A percentile compares a stretch with the other conserved stretches of the same genome.
These are phyloP conservation scores for Phytophthora megakarya DNA, from an alignment of 352 stramenopile genomes.

Conservation along the genomic window DNA sequence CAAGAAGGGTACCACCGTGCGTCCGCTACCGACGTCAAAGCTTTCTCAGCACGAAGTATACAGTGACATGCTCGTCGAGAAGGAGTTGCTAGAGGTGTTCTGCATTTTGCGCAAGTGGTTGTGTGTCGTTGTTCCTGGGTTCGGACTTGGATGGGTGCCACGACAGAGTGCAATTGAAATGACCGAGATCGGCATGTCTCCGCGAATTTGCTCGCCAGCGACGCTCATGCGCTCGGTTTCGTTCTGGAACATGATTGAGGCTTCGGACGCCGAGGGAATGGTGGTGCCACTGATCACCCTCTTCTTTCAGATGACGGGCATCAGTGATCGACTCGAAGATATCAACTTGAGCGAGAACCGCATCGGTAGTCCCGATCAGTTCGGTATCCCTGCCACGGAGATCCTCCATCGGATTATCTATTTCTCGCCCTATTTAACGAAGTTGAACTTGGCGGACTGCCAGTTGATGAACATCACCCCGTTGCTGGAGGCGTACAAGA, in stretches of 20 bases:
- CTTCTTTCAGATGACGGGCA: constrained; percentile 60
- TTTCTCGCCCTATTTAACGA: constrained; percentile 61
- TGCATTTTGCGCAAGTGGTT: constrained; percentile 61
- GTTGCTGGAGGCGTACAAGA: constrained; percentile 55
- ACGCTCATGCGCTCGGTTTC: constrained; percentile 47
- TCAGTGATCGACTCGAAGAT: constrained; percentile 56
- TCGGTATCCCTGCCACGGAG: constrained; percentile 52
- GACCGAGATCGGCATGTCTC: constrained; percentile 57
- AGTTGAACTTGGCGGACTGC: constrained; percentile 52
- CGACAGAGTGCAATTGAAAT: constrained; percentile 52
- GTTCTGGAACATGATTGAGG: constrained; percentile 65
- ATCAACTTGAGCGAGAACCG: constrained; percentile 66
- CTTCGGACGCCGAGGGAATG: constrained; percentile 50
- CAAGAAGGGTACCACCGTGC: constrained; percentile 49
- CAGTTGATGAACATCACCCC: constrained; percentile 58
- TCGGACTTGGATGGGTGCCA: constrained; percentile 58
- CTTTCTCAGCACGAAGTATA: constrained; percentile 49
- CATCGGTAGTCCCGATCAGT: constrained; percentile 58
- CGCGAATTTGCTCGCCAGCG: constrained; percentile 51
- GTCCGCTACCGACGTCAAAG: constrained; percentile 50
- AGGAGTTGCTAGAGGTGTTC: constrained; percentile 57
- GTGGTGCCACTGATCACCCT: constrained; percentile 55
- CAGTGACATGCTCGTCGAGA: constrained; percentile 45
- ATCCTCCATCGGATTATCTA: constrained; percentile 62
- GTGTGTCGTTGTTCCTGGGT: constrained; percentile 58